These are phyloP conservation scores for Amanita brunnescens DNA, from an alignment of 768 basidiomycete species.

Conservation along the genomic window DNA sequence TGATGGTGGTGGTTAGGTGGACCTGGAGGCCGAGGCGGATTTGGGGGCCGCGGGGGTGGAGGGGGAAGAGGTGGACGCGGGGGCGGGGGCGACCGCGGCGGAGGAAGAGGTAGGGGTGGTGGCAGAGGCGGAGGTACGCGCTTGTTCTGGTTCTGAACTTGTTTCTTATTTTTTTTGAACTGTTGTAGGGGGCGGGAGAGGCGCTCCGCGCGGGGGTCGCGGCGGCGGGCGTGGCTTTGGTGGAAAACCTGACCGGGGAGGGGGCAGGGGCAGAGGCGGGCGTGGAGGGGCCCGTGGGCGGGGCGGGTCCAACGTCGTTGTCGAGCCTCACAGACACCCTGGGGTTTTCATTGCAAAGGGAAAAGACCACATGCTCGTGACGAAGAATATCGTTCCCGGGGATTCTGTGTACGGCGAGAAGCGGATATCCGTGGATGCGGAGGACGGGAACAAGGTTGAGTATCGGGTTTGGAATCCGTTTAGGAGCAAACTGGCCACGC, in stretches of 20 bases:
- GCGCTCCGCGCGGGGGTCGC: conserved; percentile 32
- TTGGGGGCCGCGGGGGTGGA: conserved; percentile 37
- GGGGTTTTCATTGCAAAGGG: conserved; percentile 97
- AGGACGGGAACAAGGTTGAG: conserved; percentile 82
- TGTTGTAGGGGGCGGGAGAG: conserved; percentile 29
- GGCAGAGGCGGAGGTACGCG: conserved; percentile 23
- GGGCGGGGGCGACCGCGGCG: conserved; percentile 31
- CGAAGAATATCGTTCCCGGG: conserved; percentile 95
- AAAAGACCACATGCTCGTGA: conserved; percentile 95
- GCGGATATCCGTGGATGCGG: conserved; percentile 79
- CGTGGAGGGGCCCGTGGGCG: conserved; percentile 64
- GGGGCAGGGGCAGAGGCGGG: conserved; percentile 42
- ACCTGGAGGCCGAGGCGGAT: conserved; percentile 74
- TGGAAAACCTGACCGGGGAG: conserved; percentile 36
- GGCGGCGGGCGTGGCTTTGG: conserved; percentile 30
- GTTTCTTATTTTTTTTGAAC: conserved; percentile 7
- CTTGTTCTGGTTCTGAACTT: conserved; percentile 6
- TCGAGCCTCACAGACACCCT: conserved; percentile 91
- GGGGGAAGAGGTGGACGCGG: conserved; percentile 28
- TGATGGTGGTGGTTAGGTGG: conserved; percentile 23
- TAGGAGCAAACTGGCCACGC: conserved; percentile 89
- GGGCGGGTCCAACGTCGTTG: conserved; percentile 81
- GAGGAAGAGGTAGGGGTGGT: conserved; percentile 34
- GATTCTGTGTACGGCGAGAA: conserved; percentile 99
- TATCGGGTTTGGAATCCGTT: conserved; percentile 99